These are phyloP conservation scores for Globisporangium camurandrum DNA, from an alignment of 352 stramenopile genomes.

Conservation along the genomic window DNA sequence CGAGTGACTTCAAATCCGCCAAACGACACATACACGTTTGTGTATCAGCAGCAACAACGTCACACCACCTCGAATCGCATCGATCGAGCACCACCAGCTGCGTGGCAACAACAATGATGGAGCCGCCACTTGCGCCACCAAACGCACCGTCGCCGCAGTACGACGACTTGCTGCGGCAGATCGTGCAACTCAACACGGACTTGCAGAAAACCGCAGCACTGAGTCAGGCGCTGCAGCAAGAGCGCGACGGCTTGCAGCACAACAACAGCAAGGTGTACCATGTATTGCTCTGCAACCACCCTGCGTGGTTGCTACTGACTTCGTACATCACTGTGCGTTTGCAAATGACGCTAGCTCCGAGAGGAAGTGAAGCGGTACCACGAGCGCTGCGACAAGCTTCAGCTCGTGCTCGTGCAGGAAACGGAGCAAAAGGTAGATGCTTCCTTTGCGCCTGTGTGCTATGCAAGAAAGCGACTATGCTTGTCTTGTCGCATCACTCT, in stretches of 20 bases:
- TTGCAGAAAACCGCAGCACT: constrained; percentile 76
- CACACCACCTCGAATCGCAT: too few species aligned
- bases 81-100: neutral
- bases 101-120: constrained; percentile 1
- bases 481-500: too few species aligned
- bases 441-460: too few species aligned
- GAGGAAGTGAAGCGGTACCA: constrained; percentile 55
- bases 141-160: constrained; percentile 35
- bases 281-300: neutral
- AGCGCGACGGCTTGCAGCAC: constrained; percentile 60
- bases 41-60: too few species aligned
- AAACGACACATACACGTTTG: too few species aligned
- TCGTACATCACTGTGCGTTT: neutral
- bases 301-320: neutral
- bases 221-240: constrained; percentile 68
- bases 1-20: too few species aligned
- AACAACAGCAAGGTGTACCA: constrained; percentile 46
- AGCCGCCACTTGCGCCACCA: neutral
- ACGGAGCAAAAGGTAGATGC: constrained; percentile 82
- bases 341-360: constrained; percentile 31
- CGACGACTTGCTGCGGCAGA: constrained; percentile 69
- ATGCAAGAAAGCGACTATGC: too few species aligned
- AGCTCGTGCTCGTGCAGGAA: constrained; percentile 70
- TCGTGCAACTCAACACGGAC: constrained; percentile 80
- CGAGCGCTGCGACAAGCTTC: constrained; percentile 76